These are phyloP conservation scores for Lactifluus echinatus DNA, from an alignment of 768 basidiomycete genomes.

Conservation along the genomic window DNA sequence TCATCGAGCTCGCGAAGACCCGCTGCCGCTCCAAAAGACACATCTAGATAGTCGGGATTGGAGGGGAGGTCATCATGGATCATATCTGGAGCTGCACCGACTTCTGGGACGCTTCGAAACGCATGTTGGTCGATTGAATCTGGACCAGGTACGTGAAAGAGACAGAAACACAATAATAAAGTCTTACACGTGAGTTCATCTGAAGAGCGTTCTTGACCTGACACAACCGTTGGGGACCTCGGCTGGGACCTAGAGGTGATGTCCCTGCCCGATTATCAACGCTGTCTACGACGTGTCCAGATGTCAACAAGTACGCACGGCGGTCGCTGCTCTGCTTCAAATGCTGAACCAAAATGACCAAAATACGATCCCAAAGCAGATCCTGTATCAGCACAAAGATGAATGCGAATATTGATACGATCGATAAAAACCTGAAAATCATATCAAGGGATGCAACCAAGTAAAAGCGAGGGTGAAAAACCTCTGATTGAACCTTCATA, in stretches of 20 bases:
- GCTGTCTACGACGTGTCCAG: neutral
- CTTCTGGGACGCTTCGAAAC: constrained; percentile 64
- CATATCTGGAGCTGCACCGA: constrained; percentile 79
- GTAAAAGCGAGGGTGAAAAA: neutral
- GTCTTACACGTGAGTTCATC: constrained; percentile 26
- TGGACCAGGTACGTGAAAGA: constrained; percentile 23
- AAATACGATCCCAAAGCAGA: constrained; percentile 48
- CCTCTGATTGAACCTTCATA: neutral
- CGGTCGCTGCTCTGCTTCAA: constrained; percentile 29
- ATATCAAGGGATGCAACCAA: neutral
- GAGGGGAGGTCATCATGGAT: constrained; percentile 86
- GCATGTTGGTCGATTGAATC: constrained; percentile 78
- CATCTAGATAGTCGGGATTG: constrained; percentile 82
- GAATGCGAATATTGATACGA: constrained; percentile 44
- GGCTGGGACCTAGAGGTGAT: neutral
- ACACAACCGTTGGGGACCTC: constrained; percentile 12
- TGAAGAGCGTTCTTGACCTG: constrained; percentile 3
- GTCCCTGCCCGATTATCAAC: neutral
- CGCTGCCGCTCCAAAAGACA: constrained; percentile 68
- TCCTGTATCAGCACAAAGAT: constrained; percentile 74
- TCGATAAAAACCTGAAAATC: constrained; percentile 45
- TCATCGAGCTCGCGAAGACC: constrained; percentile 66
- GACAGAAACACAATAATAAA: neutral
- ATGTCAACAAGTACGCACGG: constrained; percentile 17
- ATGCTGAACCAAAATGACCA: constrained; percentile 39